Conservation (phyloP, 257 asterid genomes). For the Solanum tacnaense region DNA sequence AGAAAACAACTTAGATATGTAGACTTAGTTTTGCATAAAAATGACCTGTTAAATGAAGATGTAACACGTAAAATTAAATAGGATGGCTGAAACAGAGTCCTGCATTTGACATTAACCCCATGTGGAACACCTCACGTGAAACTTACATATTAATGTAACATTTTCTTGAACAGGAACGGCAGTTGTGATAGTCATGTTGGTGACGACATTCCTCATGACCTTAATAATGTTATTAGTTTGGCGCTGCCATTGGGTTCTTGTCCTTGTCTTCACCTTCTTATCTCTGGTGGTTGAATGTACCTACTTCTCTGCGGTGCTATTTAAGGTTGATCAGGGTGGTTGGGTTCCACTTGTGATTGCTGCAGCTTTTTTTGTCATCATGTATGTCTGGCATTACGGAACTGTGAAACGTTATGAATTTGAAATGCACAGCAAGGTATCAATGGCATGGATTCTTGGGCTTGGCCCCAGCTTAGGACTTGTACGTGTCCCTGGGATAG, state of each 20-base stretch:
- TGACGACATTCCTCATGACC: constrained; percentile 84
- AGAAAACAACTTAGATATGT: neutral
- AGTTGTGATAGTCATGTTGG: constrained; percentile 91
- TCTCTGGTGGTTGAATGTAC: constrained; percentile 73
- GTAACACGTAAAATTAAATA: neutral
- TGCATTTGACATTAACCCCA: neutral
- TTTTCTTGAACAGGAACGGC: constrained; percentile 66
- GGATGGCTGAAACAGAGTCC: neutral
- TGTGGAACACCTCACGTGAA: neutral
- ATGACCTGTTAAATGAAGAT: neutral
- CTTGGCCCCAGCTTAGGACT: constrained; percentile 94
- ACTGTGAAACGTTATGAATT: constrained; percentile 76
- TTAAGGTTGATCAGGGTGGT: constrained; percentile 88
- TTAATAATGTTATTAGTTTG: constrained; percentile 83
- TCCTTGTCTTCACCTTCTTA: constrained; percentile 55
- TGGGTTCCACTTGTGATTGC: constrained; percentile 98
- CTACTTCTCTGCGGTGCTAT: constrained; percentile 77
- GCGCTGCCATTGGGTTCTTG: constrained; percentile 93
- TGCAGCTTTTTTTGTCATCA: constrained; percentile 68
- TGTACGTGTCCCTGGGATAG: constrained; percentile 94
- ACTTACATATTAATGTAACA: neutral
- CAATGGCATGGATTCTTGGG: constrained; percentile 93
- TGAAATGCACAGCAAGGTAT: constrained; percentile 95
- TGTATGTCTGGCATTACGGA: constrained; percentile 95
- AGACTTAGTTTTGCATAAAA: neutral